Base-by-base conservation (phyloP, 768 basidiomycete species). In the Favolaschia claudopus region DNA sequence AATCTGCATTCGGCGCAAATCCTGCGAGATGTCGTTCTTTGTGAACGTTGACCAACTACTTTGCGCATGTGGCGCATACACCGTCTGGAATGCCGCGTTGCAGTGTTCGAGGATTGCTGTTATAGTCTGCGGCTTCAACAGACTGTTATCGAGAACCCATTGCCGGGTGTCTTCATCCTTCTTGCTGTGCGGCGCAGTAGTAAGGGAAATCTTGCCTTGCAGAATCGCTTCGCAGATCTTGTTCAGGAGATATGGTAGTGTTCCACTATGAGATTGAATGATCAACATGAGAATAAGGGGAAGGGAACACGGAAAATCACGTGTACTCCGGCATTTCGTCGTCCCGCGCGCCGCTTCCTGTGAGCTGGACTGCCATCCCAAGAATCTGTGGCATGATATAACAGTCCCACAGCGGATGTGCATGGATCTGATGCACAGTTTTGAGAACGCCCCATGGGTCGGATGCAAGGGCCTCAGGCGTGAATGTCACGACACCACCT, bases 401-500 rank as follows among this genome's bases (percentile, higher is more conserved):
- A 32, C 54, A 55, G 3, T 6, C n/a, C 60, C 60, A 61, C 1
- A 51, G 49, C n/a, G 60, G 60, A 22, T 61, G 60, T 14, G 48
- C 49, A 20, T 45, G n/a, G 7, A 55, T 28, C 4, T 28, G 3
- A 4, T 44, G 54, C 13, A 61, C 39, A 1, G 49, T 51, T 0
- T n/a, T n/a, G 22, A 61, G 43, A 2, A 61, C 54, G 31, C 42
- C 38, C 54, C 54, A 61, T 10, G 60, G 13, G n/a, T 61, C 60
- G 37, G n/a, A 17, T 0, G 36, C 15, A 13, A 61, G 54, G 19
- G 60, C 54, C 9, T 45, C 49, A 5, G 54, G 47, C 8, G 60
- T 55, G 49, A 61, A 61, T 12, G 60, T 61, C 22, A 51, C 60
- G 10, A 56, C 27, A 5, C 60, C 60, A 10, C 59, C 57, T 57